A percentile compares a stretch with the other conserved stretches of the same genome.
Conservation (phyloP, 495 filamentous ascomycete genomes). For the Tuber borchii region DNA sequence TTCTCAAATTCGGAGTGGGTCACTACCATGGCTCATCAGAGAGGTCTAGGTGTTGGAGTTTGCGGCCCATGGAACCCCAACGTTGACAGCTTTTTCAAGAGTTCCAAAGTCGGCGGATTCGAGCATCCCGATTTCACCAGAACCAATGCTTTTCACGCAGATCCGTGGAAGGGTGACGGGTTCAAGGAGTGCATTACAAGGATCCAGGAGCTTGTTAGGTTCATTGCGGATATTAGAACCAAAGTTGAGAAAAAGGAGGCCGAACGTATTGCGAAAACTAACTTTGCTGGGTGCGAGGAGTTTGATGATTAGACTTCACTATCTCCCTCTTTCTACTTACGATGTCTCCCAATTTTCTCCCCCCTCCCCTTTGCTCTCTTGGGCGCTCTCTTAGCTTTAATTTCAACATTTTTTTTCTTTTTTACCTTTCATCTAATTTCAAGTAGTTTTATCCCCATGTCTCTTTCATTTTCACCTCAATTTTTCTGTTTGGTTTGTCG, state of each 20-base stretch:
- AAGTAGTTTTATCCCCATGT: not conserved
- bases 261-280: not conserved
- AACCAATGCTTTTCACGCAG: not conserved
- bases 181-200: constrained; percentile 32
- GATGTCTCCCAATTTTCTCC: not conserved
- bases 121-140: constrained; percentile 23
- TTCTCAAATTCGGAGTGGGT: constrained; percentile 29
- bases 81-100: constrained; percentile 33
- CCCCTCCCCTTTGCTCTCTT: not conserved
- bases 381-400: not conserved
- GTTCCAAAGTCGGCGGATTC: constrained; percentile 30
- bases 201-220: constrained; percentile 13
- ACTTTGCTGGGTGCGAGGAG: not conserved
- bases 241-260: constrained; percentile 15
- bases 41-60: constrained; percentile 15
- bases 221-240: constrained; percentile 22
- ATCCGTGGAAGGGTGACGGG: constrained; percentile 35
- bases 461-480: not conserved
- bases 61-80: constrained; percentile 33
- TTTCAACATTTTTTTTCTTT: not conserved
- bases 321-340: not conserved
- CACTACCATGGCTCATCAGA: constrained; percentile 26
- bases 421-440: not conserved
- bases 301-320: not conserved
- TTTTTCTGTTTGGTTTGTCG: not conserved